Evolutionary conservation across 805 yeast genomes (phyloP).

Genomic region (Hemisphaericaspora nanyangensis): DNA sequence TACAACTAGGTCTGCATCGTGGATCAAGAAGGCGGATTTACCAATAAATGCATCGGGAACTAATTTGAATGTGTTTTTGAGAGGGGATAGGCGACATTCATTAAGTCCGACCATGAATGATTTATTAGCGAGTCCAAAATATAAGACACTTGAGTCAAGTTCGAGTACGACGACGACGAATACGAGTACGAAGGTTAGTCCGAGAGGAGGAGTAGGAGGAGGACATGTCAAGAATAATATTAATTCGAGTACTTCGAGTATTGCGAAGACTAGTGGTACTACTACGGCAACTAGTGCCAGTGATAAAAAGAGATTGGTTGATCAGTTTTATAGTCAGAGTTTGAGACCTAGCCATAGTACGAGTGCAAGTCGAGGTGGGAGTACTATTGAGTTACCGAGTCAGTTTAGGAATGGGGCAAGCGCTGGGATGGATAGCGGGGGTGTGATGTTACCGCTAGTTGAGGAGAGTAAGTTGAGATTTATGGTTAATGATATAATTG

Average conservation of each 20-base stretch:
- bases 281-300: constrained; percentile 1
- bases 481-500: not conserved
- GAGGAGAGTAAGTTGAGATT: not conserved
- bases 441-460: too few species aligned
- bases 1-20: too few species aligned
- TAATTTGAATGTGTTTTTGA: constrained; percentile 4
- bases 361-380: not conserved
- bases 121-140: constrained; percentile 3
- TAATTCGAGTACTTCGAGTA: not conserved
- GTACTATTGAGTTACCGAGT: not conserved
- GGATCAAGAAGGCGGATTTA: not conserved
- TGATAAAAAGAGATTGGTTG: constrained; percentile 35
- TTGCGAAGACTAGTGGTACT: not conserved
- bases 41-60: constrained; percentile 4
- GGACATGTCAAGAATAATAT: too few species aligned
- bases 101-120: constrained; percentile 1
- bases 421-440: not conserved
- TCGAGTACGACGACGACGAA: not conserved
- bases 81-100: constrained; percentile 6
- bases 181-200: not conserved
- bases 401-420: not conserved
- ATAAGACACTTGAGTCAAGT: not conserved
- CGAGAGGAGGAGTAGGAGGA: not conserved
- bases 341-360: not conserved
- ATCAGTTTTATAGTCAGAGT: constrained; percentile 30